Evolutionary conservation across 768 basidiomycete genomes (phyloP).

Genomic region (Boletus rufocinnamomeus): DNA sequence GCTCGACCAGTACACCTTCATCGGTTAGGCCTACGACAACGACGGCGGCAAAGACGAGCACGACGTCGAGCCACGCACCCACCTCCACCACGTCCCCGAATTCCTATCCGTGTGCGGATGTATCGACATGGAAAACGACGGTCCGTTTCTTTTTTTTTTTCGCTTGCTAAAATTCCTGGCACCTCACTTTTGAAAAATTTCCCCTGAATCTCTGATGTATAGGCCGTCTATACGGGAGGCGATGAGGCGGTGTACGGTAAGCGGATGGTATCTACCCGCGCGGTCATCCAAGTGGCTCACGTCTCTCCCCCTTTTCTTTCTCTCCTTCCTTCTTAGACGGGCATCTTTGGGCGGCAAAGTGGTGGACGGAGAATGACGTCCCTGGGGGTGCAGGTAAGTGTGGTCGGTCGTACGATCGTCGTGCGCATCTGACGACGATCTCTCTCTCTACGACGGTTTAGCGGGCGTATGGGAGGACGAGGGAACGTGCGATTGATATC

Average conservation of each 20-base stretch:
- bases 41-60: background rate
- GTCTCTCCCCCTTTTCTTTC: background rate
- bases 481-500: conserved; percentile 33
- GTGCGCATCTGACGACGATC: background rate
- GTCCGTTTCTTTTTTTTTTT: conserved; percentile 19
- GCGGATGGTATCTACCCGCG: conserved; percentile 8
- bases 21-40: background rate
- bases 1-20: conserved; percentile 26
- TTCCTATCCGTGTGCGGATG: conserved; percentile 44
- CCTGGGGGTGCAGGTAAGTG: conserved; percentile 32
- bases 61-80: conserved; percentile 8
- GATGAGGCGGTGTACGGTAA: conserved; percentile 43
- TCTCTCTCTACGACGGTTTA: conserved; percentile 7
- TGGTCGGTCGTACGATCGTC: too few species aligned
- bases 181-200: background rate
- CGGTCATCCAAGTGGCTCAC: background rate
- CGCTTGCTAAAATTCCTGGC: background rate
- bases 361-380: conserved; percentile 48
- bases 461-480: conserved; percentile 38
- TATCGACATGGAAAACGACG: conserved; percentile 43
- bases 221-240: conserved; percentile 41
- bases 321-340: too few species aligned
- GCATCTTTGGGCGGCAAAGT: conserved; percentile 52
- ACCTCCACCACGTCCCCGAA: conserved; percentile 14
- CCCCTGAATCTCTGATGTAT: too few species aligned